Evolutionary conservation across 2,329 filamentous ascomycete genomes (phyloP).

Genomic region (Fusarium sp.): DNA sequence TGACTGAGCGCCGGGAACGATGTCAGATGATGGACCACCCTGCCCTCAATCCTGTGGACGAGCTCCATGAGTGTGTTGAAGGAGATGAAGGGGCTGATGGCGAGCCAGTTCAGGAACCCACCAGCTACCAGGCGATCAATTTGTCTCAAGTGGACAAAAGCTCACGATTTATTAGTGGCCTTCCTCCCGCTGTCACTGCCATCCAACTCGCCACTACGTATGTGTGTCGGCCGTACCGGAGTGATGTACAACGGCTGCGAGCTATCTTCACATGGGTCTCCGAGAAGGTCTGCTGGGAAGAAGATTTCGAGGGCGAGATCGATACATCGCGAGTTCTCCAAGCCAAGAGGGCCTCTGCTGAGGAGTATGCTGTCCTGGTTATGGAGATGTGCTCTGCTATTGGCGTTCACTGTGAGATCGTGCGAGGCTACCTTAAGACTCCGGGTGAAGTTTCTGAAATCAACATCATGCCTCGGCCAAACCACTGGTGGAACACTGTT

Average conservation of each 20-base stretch:
- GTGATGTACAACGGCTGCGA: conserved; percentile 90
- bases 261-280: conserved; percentile 98
- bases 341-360: conserved; percentile 83
- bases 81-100: conserved; percentile 93
- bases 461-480: conserved; percentile 84
- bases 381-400: conserved; percentile 94
- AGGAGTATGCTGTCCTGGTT: conserved; percentile 91
- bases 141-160: conserved; percentile 94
- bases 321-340: conserved; percentile 89
- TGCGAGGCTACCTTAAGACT: conserved; percentile 90
- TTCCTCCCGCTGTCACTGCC: conserved; percentile 86
- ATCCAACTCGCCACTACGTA: conserved; percentile 89
- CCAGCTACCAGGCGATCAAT: conserved; percentile 84
- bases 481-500: conserved; percentile 98
- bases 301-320: conserved; percentile 87
- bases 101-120: conserved; percentile 82
- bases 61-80: conserved; percentile 85
- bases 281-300: conserved; percentile 96
- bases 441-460: conserved; percentile 88
- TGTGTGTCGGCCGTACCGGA: conserved; percentile 92
- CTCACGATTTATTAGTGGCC: conserved; percentile 86
- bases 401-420: conserved; percentile 86
- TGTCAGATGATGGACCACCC: conserved; percentile 96
- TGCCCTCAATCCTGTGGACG: conserved; percentile 89
- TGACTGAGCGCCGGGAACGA: conserved; percentile 84